A percentile compares a stretch with the other conserved stretches of the same genome.
These are phyloP conservation scores for Aspergillus melleus DNA, from an alignment of 2,329 filamentous ascomycete species.

Conservation along the genomic window DNA sequence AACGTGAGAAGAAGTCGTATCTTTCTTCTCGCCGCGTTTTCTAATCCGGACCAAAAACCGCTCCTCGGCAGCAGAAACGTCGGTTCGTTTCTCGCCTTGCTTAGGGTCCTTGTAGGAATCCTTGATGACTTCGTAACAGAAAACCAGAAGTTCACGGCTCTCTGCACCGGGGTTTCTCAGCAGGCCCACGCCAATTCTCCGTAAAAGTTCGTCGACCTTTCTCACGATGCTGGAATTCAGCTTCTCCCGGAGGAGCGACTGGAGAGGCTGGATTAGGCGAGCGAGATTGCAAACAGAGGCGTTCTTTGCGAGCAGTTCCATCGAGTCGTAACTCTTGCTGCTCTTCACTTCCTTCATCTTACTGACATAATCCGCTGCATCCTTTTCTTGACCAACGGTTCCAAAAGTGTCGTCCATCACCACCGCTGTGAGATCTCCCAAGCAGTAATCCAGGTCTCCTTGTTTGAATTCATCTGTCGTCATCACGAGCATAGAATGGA, in stretches of 20 bases:
- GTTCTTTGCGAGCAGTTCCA: slow-evolving; percentile 85
- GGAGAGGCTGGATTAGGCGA: slow-evolving; percentile 75
- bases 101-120: slow-evolving; percentile 71
- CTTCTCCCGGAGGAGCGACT: slow-evolving; percentile 76
- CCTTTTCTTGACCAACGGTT: slow-evolving; percentile 88
- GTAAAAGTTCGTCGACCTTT: slow-evolving; percentile 87
- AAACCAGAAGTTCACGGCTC: slow-evolving; percentile 80
- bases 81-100: slow-evolving; percentile 32
- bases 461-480: slow-evolving; percentile 71
- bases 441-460: slow-evolving; percentile 86
- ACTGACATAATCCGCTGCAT: slow-evolving; percentile 90
- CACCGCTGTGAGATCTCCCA: slow-evolving; percentile 73
- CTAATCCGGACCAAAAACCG: slow-evolving; percentile 78
- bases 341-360: slow-evolving; percentile 98
- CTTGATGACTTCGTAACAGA: slow-evolving; percentile 93
- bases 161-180: slow-evolving; percentile 77
- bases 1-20: slow-evolving; percentile 72
- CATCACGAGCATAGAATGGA: slow-evolving; percentile 84
- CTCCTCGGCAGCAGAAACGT: slow-evolving; percentile 29
- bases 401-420: slow-evolving; percentile 99
- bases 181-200: slow-evolving; percentile 79
- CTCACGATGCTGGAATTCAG: slow-evolving; percentile 78
- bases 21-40: slow-evolving; percentile 70
- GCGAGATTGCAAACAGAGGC: slow-evolving; percentile 73
- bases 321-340: slow-evolving; percentile 96